Conservation (phyloP, 83 land plant species). For the Diphasiastrum complanatum region DNA sequence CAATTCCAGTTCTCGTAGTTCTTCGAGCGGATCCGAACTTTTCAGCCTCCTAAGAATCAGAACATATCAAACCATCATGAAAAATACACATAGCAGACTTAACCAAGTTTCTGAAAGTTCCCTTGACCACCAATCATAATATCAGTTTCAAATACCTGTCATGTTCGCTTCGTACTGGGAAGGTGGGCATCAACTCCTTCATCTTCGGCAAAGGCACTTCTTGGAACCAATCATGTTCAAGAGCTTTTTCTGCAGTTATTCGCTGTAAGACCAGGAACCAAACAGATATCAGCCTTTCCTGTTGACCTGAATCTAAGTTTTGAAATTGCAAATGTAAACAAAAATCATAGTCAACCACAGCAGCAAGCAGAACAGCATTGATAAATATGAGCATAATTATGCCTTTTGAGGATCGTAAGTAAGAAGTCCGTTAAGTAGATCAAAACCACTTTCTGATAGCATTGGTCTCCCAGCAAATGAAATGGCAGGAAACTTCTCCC, state of each 20-base stretch:
- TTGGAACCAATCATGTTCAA: slow-evolving; percentile 80
- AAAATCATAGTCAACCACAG: background rate
- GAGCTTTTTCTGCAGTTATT: slow-evolving; percentile 83
- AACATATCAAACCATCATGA: background rate
- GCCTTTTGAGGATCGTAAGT: slow-evolving; percentile 74
- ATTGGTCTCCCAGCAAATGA: slow-evolving; percentile 65
- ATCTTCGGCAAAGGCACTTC: slow-evolving; percentile 87
- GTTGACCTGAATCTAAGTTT: too few species aligned
- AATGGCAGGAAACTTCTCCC: slow-evolving; percentile 86
- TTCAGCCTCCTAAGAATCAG: slow-evolving; percentile 48
- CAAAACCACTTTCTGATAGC: slow-evolving; percentile 69
- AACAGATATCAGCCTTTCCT: too few species aligned
- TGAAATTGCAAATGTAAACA: too few species aligned
- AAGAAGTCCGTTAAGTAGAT: slow-evolving; percentile 56
- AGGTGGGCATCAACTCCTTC: slow-evolving; percentile 82
- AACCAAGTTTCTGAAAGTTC: background rate
- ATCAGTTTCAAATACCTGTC: slow-evolving; percentile 35
- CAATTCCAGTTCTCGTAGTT: slow-evolving; percentile 65
- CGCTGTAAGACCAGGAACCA: slow-evolving; percentile 42
- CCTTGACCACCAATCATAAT: background rate
- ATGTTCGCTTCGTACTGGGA: slow-evolving; percentile 63
- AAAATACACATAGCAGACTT: background rate
- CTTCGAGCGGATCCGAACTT: slow-evolving; percentile 93
- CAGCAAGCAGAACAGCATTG: too few species aligned
- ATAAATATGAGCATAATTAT: background rate